Evolutionary conservation across 164 flowering plant genomes (phyloP), one percentile per base, ranked within the genome.

Genomic region (Vitis rupestris): DNA sequence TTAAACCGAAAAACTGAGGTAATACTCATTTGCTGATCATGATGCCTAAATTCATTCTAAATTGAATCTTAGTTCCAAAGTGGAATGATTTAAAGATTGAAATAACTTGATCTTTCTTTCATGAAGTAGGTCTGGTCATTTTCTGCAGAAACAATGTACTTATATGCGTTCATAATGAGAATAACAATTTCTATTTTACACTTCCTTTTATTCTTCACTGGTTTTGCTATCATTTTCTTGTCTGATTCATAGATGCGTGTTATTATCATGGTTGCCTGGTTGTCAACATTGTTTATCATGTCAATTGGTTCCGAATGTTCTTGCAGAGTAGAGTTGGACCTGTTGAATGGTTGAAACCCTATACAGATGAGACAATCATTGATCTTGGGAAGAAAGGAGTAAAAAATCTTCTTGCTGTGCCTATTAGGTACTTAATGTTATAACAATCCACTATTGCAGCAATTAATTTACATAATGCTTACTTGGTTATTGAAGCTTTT

Each of bases 301-400:
- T 37, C 54, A 30, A 56, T n/a, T 50, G 54, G 60, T 68, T 69
- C 11, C 72, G 30, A 30, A 16, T 76, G 62, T 70, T 72, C 61
- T 63, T 78, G 16, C 90, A 95, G 99, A 95, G 99, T 77, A 85
- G 98, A 81, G 99, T 95, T 69, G 99, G 99, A 50, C 99, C 97
- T 16, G 98, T 95, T 59, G 97, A 95, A 77, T 95, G 98, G 99
- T 79, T 95, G 82, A 95, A 89, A 77, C 99, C 98, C 50, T 95
- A 95, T 67, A 95, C 99, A 27, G 99, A 95, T 83, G 97, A 91
- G 65, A 91, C 94, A 64, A 93, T 95, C 60, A 69, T 87, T 77
- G 96, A 91, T 67, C 92, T 95, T 15, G 99, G 98, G 16, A 64
- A 82, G 64, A 95, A 83, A 75, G 98, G 99, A 57, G 90, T 89